Evolutionary conservation across 1,284 basidiomycete genomes (phyloP).

Genomic region (Cystobasidium pallidum): DNA sequence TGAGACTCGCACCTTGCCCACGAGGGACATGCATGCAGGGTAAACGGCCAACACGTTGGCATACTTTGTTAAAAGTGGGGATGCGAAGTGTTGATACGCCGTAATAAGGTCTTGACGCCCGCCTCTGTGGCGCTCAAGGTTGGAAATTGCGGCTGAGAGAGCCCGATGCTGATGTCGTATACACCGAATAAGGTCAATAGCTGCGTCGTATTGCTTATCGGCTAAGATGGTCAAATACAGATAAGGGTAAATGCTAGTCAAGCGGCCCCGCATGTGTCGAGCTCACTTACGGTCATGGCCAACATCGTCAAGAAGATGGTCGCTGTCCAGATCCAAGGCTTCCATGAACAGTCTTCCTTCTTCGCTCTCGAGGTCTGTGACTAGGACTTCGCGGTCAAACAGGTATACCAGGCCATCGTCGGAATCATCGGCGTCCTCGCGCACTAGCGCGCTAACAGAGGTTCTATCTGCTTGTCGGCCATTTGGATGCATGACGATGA

Average conservation of each 20-base stretch:
- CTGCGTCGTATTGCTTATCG: slow-evolving; percentile 11
- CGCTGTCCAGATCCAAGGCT: slow-evolving; percentile 23
- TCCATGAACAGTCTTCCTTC: slow-evolving; percentile 19
- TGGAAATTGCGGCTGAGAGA: slow-evolving; percentile 46
- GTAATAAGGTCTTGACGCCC: slow-evolving; percentile 47
- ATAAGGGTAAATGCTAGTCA: background rate
- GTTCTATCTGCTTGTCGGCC: slow-evolving; percentile 39
- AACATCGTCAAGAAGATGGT: slow-evolving; percentile 14
- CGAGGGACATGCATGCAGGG: slow-evolving; percentile 31
- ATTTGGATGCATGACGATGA: slow-evolving; percentile 44
- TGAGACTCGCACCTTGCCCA: slow-evolving; percentile 29
- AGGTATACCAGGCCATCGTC: slow-evolving; percentile 29
- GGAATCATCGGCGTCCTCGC: slow-evolving; percentile 18
- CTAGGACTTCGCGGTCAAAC: slow-evolving; percentile 33
- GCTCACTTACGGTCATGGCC: slow-evolving; percentile 20
- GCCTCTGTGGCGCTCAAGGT: slow-evolving; percentile 50
- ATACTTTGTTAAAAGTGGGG: slow-evolving; percentile 42
- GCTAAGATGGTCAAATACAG: background rate
- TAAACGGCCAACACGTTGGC: slow-evolving; percentile 38
- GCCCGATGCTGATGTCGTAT: slow-evolving; percentile 47
- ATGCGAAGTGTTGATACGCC: slow-evolving; percentile 38
- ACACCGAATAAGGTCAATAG: slow-evolving; percentile 48
- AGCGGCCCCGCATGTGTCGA: background rate
- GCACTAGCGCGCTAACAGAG: slow-evolving; percentile 19
- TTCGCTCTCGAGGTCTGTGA: slow-evolving; percentile 34